phyloP scores from a whole-genome alignment of 768 basidiomycete genomes.

The Russula earlei region DNA sequence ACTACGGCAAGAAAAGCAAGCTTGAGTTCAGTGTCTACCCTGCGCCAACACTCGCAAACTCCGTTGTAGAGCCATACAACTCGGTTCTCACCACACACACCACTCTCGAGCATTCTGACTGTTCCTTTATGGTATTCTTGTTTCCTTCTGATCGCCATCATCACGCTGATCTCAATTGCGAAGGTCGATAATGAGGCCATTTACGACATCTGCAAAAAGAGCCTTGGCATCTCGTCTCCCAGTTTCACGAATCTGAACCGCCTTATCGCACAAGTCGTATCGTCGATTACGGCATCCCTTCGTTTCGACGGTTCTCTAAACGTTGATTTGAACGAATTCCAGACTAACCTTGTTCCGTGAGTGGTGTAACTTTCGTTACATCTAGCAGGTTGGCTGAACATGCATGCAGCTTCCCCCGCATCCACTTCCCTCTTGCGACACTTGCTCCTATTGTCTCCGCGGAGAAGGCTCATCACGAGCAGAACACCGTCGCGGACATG shows the following conservation, averaged over 20 bases:
- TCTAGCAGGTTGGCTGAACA: background rate
- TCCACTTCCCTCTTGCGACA: conserved; percentile 61
- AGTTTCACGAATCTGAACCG: conserved; percentile 59
- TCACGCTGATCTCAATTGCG: background rate
- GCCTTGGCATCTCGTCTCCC: conserved; percentile 47
- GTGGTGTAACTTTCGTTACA: conserved; percentile 17
- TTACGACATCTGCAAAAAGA: conserved; percentile 55
- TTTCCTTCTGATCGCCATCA: background rate
- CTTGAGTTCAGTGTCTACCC: conserved; percentile 98
- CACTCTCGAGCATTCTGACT: conserved; percentile 99
- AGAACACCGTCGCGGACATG: conserved; percentile 63
- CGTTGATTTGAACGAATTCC: conserved; percentile 64
- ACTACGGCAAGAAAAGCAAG: conserved; percentile 99
- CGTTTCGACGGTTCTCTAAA: conserved; percentile 61
- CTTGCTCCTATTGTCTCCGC: conserved; percentile 57
- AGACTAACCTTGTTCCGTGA: conserved; percentile 57
- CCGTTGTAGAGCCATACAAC: conserved; percentile 99
- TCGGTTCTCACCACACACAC: conserved; percentile 96
- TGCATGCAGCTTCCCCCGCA: conserved; percentile 42
- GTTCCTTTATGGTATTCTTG: conserved; percentile 86
- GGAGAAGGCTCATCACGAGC: conserved; percentile 57
- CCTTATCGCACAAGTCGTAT: conserved; percentile 56
- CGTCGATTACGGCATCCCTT: conserved; percentile 37
- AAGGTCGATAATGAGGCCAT: conserved; percentile 56
- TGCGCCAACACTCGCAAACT: conserved; percentile 87